Percentiles rank a stretch among this genome's conserved stretches.
Evolutionary conservation across 805 yeast genomes (phyloP).

Genomic region (Ogataea glucozyma): DNA sequence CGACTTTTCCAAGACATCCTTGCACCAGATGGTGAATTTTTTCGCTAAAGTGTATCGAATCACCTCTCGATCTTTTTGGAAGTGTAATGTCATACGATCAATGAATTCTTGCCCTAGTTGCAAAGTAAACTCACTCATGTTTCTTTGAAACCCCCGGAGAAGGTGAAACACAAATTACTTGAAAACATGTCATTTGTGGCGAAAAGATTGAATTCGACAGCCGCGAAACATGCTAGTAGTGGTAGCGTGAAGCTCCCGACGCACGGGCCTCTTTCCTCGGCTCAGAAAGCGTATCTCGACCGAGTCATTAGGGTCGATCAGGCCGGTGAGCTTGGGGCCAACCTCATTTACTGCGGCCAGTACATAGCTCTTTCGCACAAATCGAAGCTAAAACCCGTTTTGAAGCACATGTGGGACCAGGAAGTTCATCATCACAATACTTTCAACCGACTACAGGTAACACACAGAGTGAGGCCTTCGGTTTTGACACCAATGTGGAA

Average conservation of each 20-base stretch:
- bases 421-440: conserved; percentile 89
- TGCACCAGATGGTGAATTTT: conserved; percentile 3
- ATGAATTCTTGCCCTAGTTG: too few relatives aligned
- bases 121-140: not conserved
- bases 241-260: conserved; percentile 21
- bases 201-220: conserved; percentile 24
- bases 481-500: conserved; percentile 92
- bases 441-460: conserved; percentile 73
- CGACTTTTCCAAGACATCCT: not conserved
- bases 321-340: conserved; percentile 97
- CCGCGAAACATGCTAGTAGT: conserved; percentile 14
- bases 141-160: not conserved
- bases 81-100: too few relatives aligned
- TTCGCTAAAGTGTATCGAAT: not conserved
- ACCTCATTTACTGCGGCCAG: conserved; percentile 91
- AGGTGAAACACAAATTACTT: not conserved
- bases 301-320: conserved; percentile 89
- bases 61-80: too few relatives aligned
- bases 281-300: conserved; percentile 71
- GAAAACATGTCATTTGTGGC: conserved; percentile 5
- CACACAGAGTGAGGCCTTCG: conserved; percentile 87
- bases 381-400: conserved; percentile 75
- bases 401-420: conserved; percentile 98
- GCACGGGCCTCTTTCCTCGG: conserved; percentile 36
- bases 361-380: conserved; percentile 67